Base-by-base conservation (phyloP, 306 rosid species). In the Trifolium dubium region DNA sequence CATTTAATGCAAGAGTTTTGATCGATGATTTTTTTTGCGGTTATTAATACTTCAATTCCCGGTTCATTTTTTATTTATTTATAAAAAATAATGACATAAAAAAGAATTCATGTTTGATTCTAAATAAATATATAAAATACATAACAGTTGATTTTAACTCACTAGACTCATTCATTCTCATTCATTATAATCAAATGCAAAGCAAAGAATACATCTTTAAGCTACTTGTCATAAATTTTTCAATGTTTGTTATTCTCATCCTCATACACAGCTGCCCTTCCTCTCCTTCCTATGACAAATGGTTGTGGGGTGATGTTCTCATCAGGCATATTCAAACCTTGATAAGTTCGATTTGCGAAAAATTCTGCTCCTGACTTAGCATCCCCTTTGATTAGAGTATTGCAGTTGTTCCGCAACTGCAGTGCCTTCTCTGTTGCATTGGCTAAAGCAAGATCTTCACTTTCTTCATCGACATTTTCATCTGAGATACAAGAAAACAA, bases 331-430 rank as follows among this genome's bases (percentile, higher is more conserved):
- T 84, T 87, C 30, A 93, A 82, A 55, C 98, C 98, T 67, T 85
- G 97, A 79, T 85, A 93, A 39, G 97, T 88, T 56, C 97, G 84
- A 64, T 79, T 41, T 1, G 85, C 89, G 14, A 93, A 79, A 78
- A 85, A 93, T 81, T 91, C 93, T 9, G 93, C 92, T 74, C 96
- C 96, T 56, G 97, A 89, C 73, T 70, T 86, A 17, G 87, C 92
- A 32, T 72, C 78, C 59, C 88, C 86, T 71, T 86, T 85, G 43
- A 67, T 66, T 71, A 90, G 62, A 69, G 87, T 71, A 71, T 81
- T 86, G 6, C 75, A 47, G 43, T 81, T 85, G 64, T 86, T 85
- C 4, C 79, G 88, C 83, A 93, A 73, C 72, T 85, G 98, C 71
- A 93, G 81, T 35, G 91, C 89, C 85, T 88, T 90, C 79, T 85